Evolutionary conservation across 2,329 filamentous ascomycete species (phyloP), one percentile per base, ranked within the genome.

Genomic region (Epichloe sylvatica): DNA sequence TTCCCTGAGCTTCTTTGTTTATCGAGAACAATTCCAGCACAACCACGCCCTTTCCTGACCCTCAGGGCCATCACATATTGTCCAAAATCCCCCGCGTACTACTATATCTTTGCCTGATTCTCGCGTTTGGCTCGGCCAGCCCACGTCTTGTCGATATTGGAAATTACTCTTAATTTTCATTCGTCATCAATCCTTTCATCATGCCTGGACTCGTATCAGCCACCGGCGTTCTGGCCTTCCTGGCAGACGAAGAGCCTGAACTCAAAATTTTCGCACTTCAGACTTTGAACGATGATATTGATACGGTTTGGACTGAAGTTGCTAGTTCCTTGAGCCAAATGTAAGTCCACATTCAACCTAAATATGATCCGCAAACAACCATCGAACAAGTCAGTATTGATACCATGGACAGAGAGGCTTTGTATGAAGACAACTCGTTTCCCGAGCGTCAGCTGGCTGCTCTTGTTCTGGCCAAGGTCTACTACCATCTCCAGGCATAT

Each of bases 401-500:
- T 42, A 34, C 9, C n/a, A 23, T 46, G 43, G 51, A 53, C 64
- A 97, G 91, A 71, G 92, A 98, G 78, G 87, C 88, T 49, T 80
- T 98, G 46, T 98, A 94, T 70, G 92, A 98, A 76, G 91, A 98
- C 71, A 88, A 95, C 61, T 78, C 80, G 53, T 98, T 98, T 63
- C 86, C 90, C 45, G 86, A 98, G 67, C 87, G 91, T 62, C 86
- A 92, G 66, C 83, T 98, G 50, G 92, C 92, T 49, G 92, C 92
- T 49, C 77, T 98, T 46, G 89, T 98, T 49, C 85, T 94, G 41
- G 86, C 92, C 59, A 98, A 98, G 76, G 89, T 97, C 58, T 98
- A 97, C 73, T 98, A 97, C 65, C 92, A 98, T 65, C 81, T 98
- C 48, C 89, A 96, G 70, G 92, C 92, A 67, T 98, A 98, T 74